These are phyloP conservation scores for Aureobasidium zeae DNA, from an alignment of 2,329 filamentous ascomycete genomes.

Conservation along the genomic window DNA sequence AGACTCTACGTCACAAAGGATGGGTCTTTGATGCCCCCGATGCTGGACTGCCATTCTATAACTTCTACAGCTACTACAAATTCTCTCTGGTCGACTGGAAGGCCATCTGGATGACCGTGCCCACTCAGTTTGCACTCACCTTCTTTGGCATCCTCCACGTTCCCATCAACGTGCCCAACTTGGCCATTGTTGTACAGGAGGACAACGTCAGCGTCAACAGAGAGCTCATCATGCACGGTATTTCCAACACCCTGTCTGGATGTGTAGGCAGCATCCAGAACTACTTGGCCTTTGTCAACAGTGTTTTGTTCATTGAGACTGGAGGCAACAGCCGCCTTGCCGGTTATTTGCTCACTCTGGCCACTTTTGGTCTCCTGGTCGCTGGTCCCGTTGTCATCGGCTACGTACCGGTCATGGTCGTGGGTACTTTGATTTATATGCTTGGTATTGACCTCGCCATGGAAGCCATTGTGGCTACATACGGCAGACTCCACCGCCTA, in stretches of 20 bases:
- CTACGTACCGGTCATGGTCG: constrained; percentile 93
- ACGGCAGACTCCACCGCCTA: constrained; percentile 73
- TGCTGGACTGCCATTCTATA: constrained; percentile 85
- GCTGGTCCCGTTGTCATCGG: constrained; percentile 82
- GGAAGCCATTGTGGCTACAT: constrained; percentile 81
- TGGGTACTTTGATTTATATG: constrained; percentile 88
- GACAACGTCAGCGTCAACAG: constrained; percentile 86
- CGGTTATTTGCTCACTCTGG: constrained; percentile 70
- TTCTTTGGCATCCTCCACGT: constrained; percentile 97
- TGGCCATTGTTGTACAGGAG: constrained; percentile 83
- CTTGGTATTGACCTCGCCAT: constrained; percentile 85
- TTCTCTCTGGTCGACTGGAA: constrained; percentile 59
- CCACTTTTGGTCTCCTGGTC: constrained; percentile 74
- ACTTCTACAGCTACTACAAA: constrained; percentile 90
- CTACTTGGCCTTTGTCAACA: constrained; percentile 96
- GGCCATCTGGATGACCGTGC: constrained; percentile 73
- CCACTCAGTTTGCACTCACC: constrained; percentile 91
- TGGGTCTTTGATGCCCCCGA: constrained; percentile 90
- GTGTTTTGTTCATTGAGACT: constrained; percentile 88
- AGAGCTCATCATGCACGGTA: constrained; percentile 83
- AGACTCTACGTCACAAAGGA: constrained; percentile 58
- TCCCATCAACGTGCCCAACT: constrained; percentile 91
- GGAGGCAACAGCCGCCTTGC: constrained; percentile 81
- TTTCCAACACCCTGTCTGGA: constrained; percentile 87
- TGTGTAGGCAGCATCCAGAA: constrained; percentile 83